phyloP scores from a whole-genome alignment of 2,329 filamentous ascomycete genomes.

The Fusarium liriodendri region DNA sequence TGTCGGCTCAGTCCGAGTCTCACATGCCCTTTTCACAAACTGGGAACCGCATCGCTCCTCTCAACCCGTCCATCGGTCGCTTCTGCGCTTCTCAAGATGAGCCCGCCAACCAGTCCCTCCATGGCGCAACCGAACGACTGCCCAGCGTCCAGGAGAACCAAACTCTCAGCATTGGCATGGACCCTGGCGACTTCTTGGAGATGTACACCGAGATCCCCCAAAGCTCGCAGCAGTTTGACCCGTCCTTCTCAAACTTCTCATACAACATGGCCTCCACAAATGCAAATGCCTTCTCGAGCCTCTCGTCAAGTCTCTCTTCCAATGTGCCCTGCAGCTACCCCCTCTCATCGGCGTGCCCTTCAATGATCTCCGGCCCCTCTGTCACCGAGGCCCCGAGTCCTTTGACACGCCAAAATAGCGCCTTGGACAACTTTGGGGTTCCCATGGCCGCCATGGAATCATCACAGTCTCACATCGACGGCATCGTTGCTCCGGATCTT shows the following conservation, averaged over 20 bases:
- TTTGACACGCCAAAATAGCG: conserved; percentile 58
- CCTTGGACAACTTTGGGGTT: conserved; percentile 46
- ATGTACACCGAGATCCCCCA: conserved; percentile 36
- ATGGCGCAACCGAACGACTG: conserved; percentile 43
- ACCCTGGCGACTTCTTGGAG: conserved; percentile 54
- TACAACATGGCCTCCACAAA: conserved; percentile 32
- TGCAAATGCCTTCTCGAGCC: conserved; percentile 26
- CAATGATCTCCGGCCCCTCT: conserved; percentile 56
- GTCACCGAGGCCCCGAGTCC: conserved; percentile 52
- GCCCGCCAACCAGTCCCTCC: conserved; percentile 41
- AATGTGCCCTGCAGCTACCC: conserved; percentile 42
- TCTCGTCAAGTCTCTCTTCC: conserved; percentile 18
- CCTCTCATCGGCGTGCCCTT: conserved; percentile 54
- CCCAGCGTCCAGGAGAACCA: conserved; percentile 52
- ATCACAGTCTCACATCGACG: conserved; percentile 49
- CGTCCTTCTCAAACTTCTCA: conserved; percentile 19
- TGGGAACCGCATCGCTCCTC: conserved; percentile 48
- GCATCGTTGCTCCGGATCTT: conserved; percentile 28
- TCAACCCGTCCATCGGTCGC: conserved; percentile 44
- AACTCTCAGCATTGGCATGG: conserved; percentile 49
- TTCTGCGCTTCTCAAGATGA: conserved; percentile 49
- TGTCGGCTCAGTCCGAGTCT: conserved; percentile 55
- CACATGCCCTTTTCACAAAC: conserved; percentile 53
- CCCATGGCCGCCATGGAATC: conserved; percentile 55
- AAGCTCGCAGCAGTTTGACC: conserved; percentile 36